Percentiles rank a stretch among this genome's conserved stretches.
These are phyloP conservation scores for Talaromyces amestolkiae DNA, from an alignment of 2,329 filamentous ascomycete species.

Conservation along the genomic window DNA sequence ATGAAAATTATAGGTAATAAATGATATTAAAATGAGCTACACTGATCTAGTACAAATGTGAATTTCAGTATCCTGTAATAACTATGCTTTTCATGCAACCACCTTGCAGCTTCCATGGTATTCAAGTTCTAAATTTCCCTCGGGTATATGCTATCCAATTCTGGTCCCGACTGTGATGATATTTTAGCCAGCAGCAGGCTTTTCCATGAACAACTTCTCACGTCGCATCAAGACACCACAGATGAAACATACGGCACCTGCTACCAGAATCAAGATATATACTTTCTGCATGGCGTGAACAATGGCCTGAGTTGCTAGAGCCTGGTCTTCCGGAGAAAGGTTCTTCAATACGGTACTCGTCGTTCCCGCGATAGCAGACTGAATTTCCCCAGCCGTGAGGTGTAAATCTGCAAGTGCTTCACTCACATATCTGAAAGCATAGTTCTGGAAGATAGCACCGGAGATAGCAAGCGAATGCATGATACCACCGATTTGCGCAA, in stretches of 20 bases:
- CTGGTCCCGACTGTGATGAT: not conserved
- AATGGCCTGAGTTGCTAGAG: not conserved
- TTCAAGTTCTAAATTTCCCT: not conserved
- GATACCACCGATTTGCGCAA: conserved; percentile 1
- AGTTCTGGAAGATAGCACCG: not conserved
- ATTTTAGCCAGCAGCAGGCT: not conserved
- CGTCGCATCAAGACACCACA: not conserved
- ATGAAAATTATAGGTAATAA: not conserved
- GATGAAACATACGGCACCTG: not conserved
- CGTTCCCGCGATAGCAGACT: not conserved
- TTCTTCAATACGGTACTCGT: not conserved
- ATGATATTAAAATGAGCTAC: not conserved
- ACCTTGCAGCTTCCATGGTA: not conserved
- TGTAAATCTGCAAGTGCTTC: not conserved
- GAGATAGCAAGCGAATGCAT: not conserved
- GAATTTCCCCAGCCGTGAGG: not conserved
- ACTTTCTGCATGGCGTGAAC: not conserved
- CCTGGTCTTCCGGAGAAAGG: not conserved
- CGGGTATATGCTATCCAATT: not conserved
- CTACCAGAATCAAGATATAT: conserved; percentile 1
- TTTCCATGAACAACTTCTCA: not conserved
- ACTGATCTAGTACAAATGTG: not conserved
- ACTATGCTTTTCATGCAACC: not conserved
- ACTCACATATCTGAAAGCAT: not conserved
- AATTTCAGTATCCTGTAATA: not conserved